Evolutionary conservation across 2,329 filamentous ascomycete species (phyloP), one percentile per base, ranked within the genome.

Genomic region (Bisporella sp.): DNA sequence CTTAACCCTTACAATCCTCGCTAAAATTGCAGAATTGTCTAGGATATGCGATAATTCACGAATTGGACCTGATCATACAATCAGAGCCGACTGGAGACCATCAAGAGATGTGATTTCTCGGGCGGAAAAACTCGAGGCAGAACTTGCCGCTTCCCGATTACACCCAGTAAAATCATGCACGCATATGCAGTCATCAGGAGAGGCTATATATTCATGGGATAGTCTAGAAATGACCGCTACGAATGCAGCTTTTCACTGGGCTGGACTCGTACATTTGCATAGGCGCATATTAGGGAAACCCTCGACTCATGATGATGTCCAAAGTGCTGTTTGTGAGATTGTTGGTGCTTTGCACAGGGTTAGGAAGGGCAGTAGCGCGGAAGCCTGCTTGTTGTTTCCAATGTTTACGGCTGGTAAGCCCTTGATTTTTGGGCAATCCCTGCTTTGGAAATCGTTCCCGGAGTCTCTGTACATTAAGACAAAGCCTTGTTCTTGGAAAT

Each of bases 171-270:
- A 61, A 29, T 57, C 58, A 9, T 64, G 62, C 39, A 64, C 57
- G 7, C 75, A 78, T 53, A 70, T 77, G 49, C 71, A 73, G 49
- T 71, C 68, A 12, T 68, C 68, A 6, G 70, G 68, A 12, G 75
- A 80, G 54, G 62, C 57, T 41, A 73, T 78, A 48, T 73, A 75
- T 49, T 71, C 73, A 33, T 79, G 78, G 73, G 81, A 85, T 59
- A 71, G 74, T 30, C 73, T 73, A 4, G 84, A 87, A 59, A 82
- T 88, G 66, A 72, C 78, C 41, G 84, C 87, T 7, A 85, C 83
- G 2, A 91, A 93, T 62, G 79, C 85, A 61, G 83, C 87, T 2
- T 92, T 88, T 66, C 87, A 92, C 63, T 89, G 82, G 76, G 85
- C 87, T 1, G 88, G 84, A 0, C 71, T 90, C 8, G 78, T 92